A percentile compares a stretch with the other conserved stretches of the same genome.
These are phyloP conservation scores for Rhododendron henanense DNA, from an alignment of 148 eudicot genomes.

Conservation along the genomic window DNA sequence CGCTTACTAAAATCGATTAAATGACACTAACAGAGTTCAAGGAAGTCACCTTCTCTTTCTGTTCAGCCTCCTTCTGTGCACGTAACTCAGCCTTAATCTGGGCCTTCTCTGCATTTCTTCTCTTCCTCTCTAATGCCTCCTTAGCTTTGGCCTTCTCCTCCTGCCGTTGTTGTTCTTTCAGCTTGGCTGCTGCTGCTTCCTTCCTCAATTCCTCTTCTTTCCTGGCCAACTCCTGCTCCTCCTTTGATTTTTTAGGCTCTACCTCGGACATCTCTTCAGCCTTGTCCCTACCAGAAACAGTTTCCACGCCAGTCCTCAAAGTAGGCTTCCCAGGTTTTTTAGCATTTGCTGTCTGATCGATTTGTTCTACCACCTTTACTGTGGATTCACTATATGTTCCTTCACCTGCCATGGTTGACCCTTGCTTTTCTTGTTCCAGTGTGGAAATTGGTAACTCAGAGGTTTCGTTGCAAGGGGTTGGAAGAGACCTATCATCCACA, in stretches of 20 bases:
- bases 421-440: constrained; percentile 28
- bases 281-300: constrained; percentile 28
- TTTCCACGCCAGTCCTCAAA: constrained; percentile 18
- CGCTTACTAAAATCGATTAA: not conserved
- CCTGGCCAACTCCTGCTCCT: constrained; percentile 61
- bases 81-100: constrained; percentile 63
- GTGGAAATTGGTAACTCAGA: constrained; percentile 16
- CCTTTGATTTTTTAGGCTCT: constrained; percentile 40
- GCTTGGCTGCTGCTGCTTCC: constrained; percentile 51
- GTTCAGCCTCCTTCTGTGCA: constrained; percentile 82
- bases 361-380: constrained; percentile 34
- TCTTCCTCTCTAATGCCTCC: constrained; percentile 86
- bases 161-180: constrained; percentile 62
- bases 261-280: constrained; percentile 36
- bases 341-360: constrained; percentile 24
- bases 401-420: constrained; percentile 19
- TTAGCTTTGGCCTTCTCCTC: constrained; percentile 76
- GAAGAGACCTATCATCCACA: constrained; percentile 15
- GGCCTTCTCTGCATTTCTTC: constrained; percentile 62
- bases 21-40: not conserved
- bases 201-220: constrained; percentile 53
- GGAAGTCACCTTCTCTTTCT: constrained; percentile 65
- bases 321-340: constrained; percentile 26
- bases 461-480: constrained; percentile 21
- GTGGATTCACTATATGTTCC: constrained; percentile 21